phyloP scores from a whole-genome alignment of 805 yeast species.

The Citeromyces matritensis region DNA sequence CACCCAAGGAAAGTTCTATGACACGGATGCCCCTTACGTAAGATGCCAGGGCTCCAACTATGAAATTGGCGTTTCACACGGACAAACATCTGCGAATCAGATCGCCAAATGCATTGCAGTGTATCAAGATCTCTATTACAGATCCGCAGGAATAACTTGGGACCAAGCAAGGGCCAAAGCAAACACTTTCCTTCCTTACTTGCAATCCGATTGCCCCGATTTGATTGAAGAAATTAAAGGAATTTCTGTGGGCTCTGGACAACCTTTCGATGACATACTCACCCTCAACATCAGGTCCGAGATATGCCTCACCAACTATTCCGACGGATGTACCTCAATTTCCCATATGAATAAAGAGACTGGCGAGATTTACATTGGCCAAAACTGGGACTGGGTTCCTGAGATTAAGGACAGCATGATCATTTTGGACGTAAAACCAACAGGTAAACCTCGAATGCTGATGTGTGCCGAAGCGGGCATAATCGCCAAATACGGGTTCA shows the following conservation, averaged over 20 bases:
- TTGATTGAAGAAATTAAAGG: slow-evolving; percentile 19
- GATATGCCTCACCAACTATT: slow-evolving; percentile 15
- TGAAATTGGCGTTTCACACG: slow-evolving; percentile 19
- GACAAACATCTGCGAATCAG: slow-evolving; percentile 13
- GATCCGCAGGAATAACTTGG: slow-evolving; percentile 13
- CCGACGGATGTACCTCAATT: slow-evolving; percentile 23
- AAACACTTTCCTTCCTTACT: slow-evolving; percentile 11
- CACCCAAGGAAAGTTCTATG: slow-evolving; percentile 9
- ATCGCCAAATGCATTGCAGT: slow-evolving; percentile 13
- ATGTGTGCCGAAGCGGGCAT: slow-evolving; percentile 19
- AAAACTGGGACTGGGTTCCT: slow-evolving; percentile 26
- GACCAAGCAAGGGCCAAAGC: slow-evolving; percentile 13
- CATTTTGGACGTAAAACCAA: slow-evolving; percentile 11
- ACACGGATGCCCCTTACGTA: slow-evolving; percentile 11
- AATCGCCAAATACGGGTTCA: slow-evolving; percentile 18
- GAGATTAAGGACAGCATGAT: slow-evolving; percentile 12
- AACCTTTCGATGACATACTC: slow-evolving; percentile 16
- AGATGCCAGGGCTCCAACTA: slow-evolving; percentile 9
- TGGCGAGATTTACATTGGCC: slow-evolving; percentile 13
- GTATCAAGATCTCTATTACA: slow-evolving; percentile 13
- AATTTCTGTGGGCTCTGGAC: slow-evolving; percentile 19
- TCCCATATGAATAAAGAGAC: slow-evolving; percentile 10
- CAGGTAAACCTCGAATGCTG: slow-evolving; percentile 10
- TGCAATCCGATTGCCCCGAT: slow-evolving; percentile 13
- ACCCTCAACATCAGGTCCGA: slow-evolving; percentile 22